Percentiles rank a stretch among this genome's conserved stretches.
Conservation (phyloP, 2,329 filamentous ascomycete species). For the Salinomyces thailandicus region DNA sequence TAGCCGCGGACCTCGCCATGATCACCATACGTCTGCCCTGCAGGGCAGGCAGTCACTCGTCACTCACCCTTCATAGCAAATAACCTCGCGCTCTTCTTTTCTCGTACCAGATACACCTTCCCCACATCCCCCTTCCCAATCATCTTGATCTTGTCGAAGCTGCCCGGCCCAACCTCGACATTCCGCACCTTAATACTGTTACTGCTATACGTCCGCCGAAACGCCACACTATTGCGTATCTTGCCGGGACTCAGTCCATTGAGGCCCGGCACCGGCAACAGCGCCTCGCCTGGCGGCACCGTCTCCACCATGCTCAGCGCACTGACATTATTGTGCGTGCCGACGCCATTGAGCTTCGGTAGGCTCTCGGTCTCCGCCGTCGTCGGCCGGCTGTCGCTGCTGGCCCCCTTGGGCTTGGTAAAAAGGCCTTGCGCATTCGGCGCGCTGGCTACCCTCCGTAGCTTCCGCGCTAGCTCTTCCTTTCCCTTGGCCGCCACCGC, state of each 20-base stretch:
- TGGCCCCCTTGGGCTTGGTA: constrained; percentile 28
- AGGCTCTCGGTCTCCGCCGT: constrained; percentile 84
- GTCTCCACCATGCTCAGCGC: constrained; percentile 46
- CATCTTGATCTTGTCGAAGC: constrained; percentile 99
- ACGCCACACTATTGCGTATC: constrained; percentile 58
- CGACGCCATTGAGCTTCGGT: constrained; percentile 41
- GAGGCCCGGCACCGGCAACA: constrained; percentile 29
- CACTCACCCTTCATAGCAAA: constrained; percentile 93
- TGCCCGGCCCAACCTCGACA: constrained; percentile 87
- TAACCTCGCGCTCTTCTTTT: constrained; percentile 91
- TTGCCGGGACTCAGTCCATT: constrained; percentile 58
- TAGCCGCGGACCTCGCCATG: too few species aligned
- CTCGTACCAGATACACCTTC: constrained; percentile 92
- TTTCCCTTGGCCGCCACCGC: constrained; percentile 69
- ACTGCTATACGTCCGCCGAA: constrained; percentile 92
- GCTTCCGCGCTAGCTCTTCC: constrained; percentile 84
- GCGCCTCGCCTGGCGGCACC: constrained; percentile 24
- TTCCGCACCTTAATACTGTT: constrained; percentile 98
- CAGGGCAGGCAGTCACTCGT: background rate
- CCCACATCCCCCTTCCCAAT: constrained; percentile 98
- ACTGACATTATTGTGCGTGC: constrained; percentile 32
- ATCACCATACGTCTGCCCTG: too few species aligned
- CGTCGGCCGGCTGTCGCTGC: constrained; percentile 55
- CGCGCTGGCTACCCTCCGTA: constrained; percentile 88
- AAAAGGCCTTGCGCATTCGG: constrained; percentile 95